These are phyloP conservation scores for Sideroxylon spinosum DNA, from an alignment of 179 eudicot genomes.

Conservation along the genomic window DNA sequence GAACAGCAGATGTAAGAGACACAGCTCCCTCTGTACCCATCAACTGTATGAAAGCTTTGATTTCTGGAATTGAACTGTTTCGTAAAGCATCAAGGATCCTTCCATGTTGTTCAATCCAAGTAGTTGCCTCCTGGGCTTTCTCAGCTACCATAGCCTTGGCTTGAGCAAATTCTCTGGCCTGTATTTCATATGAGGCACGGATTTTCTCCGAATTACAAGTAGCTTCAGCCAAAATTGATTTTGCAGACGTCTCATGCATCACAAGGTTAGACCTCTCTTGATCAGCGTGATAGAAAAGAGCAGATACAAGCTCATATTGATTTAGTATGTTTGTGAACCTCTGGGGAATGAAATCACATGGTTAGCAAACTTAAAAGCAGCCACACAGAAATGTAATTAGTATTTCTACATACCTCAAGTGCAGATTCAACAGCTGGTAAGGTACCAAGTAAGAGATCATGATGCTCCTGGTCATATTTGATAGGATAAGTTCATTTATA, in stretches of 20 bases:
- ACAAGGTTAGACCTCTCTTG: conserved; percentile 84
- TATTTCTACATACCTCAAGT: conserved; percentile 59
- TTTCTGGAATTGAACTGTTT: conserved; percentile 65
- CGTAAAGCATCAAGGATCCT: conserved; percentile 84
- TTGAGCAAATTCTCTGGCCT: conserved; percentile 78
- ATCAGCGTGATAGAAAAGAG: conserved; percentile 65
- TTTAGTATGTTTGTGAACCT: conserved; percentile 56
- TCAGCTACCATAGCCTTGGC: conserved; percentile 71
- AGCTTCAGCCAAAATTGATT: conserved; percentile 75
- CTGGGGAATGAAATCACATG: conserved; percentile 41
- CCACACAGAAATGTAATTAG: conserved; percentile 9
- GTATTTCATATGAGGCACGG: conserved; percentile 62
- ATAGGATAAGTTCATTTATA: conserved; percentile 9
- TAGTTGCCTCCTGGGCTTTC: conserved; percentile 73
- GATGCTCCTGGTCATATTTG: conserved; percentile 76
- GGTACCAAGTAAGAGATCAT: conserved; percentile 76
- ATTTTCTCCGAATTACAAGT: conserved; percentile 60
- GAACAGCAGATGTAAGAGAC: conserved; percentile 81
- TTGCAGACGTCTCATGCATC: conserved; percentile 82
- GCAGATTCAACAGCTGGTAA: conserved; percentile 86
- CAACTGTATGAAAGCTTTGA: conserved; percentile 45
- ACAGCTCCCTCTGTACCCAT: conserved; percentile 53
- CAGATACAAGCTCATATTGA: conserved; percentile 77
- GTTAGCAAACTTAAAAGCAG: conserved; percentile 22
- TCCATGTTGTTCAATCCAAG: conserved; percentile 93